phyloP scores from a whole-genome alignment of 352 stramenopile species.

The Globisporangium abappressorium region DNA sequence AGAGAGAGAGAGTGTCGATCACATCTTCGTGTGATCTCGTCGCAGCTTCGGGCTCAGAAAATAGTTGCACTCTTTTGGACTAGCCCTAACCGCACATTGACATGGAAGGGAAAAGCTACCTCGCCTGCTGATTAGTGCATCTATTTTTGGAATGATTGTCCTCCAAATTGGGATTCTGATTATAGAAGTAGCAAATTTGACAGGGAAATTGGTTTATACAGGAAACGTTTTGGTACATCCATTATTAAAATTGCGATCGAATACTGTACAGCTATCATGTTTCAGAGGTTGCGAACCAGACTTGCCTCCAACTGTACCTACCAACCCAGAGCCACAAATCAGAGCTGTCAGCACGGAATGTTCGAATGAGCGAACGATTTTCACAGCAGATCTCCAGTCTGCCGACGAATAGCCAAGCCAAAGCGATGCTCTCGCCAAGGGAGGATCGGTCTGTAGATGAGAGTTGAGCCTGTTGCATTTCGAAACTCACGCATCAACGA shows the following conservation, averaged over 20 bases:
- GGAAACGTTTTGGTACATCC: background rate
- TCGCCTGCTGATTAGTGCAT: background rate
- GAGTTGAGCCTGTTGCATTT: background rate
- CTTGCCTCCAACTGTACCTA: background rate
- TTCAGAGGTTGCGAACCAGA: background rate
- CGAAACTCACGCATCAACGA: background rate
- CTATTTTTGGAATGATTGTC: background rate
- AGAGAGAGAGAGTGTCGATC: background rate
- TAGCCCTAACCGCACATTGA: background rate
- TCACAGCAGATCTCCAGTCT: constrained; percentile 1
- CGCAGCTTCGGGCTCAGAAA: constrained; percentile 7
- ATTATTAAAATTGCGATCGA: background rate
- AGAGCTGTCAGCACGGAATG: background rate
- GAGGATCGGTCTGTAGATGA: background rate
- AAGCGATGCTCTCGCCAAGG: background rate
- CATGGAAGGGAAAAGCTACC: background rate
- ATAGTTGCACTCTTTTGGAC: background rate
- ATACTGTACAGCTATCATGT: background rate
- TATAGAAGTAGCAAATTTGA: background rate
- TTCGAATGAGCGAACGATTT: background rate
- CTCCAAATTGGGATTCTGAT: background rate
- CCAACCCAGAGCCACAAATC: background rate
- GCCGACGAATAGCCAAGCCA: background rate
- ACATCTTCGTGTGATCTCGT: constrained; percentile 3
- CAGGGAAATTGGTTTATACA: background rate